Percentiles rank a stretch among this genome's conserved stretches.
These are phyloP conservation scores for Isabelozyma pseudorhagii DNA, from an alignment of 805 yeast genomes.

Conservation along the genomic window DNA sequence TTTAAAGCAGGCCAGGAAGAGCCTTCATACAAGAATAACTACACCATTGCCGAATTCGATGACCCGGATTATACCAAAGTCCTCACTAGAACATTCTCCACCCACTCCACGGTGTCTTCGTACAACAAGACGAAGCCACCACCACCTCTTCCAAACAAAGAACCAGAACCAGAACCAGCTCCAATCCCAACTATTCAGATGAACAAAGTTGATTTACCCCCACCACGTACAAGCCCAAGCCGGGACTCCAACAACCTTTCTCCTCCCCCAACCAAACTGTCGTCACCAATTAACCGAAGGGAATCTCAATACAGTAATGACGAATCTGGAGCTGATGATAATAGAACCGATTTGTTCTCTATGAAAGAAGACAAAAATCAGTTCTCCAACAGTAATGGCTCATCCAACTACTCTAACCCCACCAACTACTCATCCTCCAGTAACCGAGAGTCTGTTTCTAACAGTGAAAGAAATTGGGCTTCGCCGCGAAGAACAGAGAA, in stretches of 20 bases:
- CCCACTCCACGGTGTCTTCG: slow-evolving; percentile 12
- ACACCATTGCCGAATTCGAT: slow-evolving; percentile 23
- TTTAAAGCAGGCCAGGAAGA: slow-evolving; percentile 40
- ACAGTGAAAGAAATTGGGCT: slow-evolving; percentile 37
- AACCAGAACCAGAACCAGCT: not conserved
- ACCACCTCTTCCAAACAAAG: not conserved
- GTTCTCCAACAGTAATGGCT: slow-evolving; percentile 13
- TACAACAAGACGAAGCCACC: not conserved
- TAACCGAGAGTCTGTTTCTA: too few relatives aligned
- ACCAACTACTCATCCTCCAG: slow-evolving; percentile 24
- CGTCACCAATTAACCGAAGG: not conserved
- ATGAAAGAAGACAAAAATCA: slow-evolving; percentile 1
- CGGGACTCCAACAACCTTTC: not conserved
- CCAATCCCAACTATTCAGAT: not conserved
- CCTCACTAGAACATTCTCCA: slow-evolving; percentile 24
- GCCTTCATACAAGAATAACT: slow-evolving; percentile 9
- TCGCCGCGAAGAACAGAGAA: slow-evolving; percentile 37
- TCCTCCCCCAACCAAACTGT: not conserved
- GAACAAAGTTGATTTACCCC: not conserved
- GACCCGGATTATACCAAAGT: slow-evolving; percentile 30
- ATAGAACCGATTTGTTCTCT: slow-evolving; percentile 17
- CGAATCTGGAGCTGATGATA: slow-evolving; percentile 10
- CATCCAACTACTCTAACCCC: slow-evolving; percentile 36
- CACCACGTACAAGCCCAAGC: not conserved
- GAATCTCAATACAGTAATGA: slow-evolving; percentile 2